Base-by-base conservation (phyloP, 805 yeast species). In the Helenozyma baotianmanensis region DNA sequence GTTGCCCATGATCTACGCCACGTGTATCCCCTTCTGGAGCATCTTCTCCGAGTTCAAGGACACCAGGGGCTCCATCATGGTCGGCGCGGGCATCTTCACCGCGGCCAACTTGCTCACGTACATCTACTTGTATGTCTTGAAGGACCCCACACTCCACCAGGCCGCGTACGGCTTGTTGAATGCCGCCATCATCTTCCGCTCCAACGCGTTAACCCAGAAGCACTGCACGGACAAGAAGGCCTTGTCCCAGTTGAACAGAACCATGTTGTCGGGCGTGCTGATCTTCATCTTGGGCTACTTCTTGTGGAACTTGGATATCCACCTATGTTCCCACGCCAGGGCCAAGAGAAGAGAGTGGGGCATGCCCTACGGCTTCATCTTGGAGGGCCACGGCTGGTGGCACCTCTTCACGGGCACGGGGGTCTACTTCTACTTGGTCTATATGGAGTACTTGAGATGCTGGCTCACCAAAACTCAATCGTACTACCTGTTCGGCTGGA, bases 361-460 rank as follows among this genome's bases (percentile, higher is more conserved):
- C 3, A 72, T 82, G 62, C 97, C 97, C 2, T 73, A 81, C 33
- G 97, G 97, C 2, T 73, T 87, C 40, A 44, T 90, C 3, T 65
- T 90, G 22, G 97, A 90, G 58, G 82, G 95, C 18, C 97, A 90
- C 51, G 96, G 95, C 15, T 90, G 97, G 97, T 90, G 97, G 97
- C 97, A 90, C 54, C 62, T 84, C 9, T 70, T 84, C 43, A 84
- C 92, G 0, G 95, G 95, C 1, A 64, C 78, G 14, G 96, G 97
- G 2, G 92, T 90, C 9, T 90, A 90, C 58, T 82, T 71, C 54
- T 89, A 86, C 60, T 72, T 89, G 43, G 78, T 83, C 3, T 87
- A 82, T 53, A 72, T 83, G 50, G 89, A 87, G 62, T 76, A 82
- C 42, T 62, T 89, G 41, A 71, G 90, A 45, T 63, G 82, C 21